phyloP scores from a whole-genome alignment of 2,329 filamentous ascomycete genomes.

The Diaporthe ampelina region DNA sequence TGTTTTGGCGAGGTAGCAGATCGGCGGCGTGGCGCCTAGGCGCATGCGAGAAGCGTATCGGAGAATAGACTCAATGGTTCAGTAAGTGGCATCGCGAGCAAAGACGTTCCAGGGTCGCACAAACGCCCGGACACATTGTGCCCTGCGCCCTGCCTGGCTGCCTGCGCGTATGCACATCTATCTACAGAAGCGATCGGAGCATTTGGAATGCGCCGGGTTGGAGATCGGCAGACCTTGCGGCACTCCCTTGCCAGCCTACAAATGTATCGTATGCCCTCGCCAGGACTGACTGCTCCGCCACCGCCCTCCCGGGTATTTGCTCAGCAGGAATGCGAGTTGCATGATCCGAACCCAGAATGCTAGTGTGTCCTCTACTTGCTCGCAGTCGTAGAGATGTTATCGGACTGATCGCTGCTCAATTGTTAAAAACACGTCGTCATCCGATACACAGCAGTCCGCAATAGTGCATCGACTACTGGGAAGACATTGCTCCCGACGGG shows the following conservation, averaged over 20 bases:
- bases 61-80: not conserved
- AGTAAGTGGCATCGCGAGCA: not conserved
- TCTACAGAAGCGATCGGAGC: not conserved
- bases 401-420: not conserved
- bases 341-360: not conserved
- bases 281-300: not conserved
- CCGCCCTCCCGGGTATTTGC: not conserved
- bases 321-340: slow-evolving; percentile 2
- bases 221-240: not conserved
- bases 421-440: not conserved
- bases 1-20: slow-evolving; percentile 29
- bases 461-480: not conserved
- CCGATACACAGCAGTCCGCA: not conserved
- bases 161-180: not conserved
- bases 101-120: not conserved
- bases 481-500: too few relatives aligned
- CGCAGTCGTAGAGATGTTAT: not conserved
- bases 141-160: too few relatives aligned
- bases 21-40: slow-evolving; percentile 23
- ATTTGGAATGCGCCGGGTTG: slow-evolving; percentile 1
- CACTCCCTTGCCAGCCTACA: not conserved
- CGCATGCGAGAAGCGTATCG: slow-evolving; percentile 5
- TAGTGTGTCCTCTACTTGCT: not conserved
- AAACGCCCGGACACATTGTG: too few relatives aligned
- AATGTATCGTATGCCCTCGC: not conserved